These are phyloP conservation scores for Grigorovia jiainica DNA, from an alignment of 805 yeast species.

Conservation along the genomic window DNA sequence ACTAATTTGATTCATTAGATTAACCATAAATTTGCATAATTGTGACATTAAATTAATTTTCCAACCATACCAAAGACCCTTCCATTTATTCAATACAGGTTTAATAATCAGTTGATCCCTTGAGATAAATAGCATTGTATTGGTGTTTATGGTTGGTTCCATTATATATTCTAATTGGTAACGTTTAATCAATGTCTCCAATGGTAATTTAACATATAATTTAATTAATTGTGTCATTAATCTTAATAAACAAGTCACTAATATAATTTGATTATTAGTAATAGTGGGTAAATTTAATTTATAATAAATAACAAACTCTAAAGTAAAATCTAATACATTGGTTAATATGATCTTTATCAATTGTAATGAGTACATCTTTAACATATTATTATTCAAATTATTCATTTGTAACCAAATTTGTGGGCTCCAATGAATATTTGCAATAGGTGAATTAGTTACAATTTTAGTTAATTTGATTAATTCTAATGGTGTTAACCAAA, in stretches of 20 bases:
- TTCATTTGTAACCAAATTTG: background rate
- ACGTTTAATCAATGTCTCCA: conserved; percentile 76
- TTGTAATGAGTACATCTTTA: conserved; percentile 1
- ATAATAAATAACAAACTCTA: conserved; percentile 8
- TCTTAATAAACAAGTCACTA: conserved; percentile 31
- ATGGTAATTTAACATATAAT: conserved; percentile 68
- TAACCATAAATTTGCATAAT: conserved; percentile 75
- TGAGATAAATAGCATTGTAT: background rate
- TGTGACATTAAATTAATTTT: conserved; percentile 72
- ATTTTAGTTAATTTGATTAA: conserved; percentile 70
- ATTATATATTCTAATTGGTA: conserved; percentile 63
- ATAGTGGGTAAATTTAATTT: conserved; percentile 2
- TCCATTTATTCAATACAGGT: conserved; percentile 6
- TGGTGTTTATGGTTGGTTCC: background rate
- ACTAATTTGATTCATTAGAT: conserved; percentile 43
- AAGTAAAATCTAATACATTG: conserved; percentile 6
- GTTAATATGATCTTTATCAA: conserved; percentile 2
- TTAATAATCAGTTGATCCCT: conserved; percentile 4
- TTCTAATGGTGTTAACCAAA: conserved; percentile 71
- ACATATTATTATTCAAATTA: conserved; percentile 1
- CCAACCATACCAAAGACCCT: conserved; percentile 79
- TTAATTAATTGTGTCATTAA: conserved; percentile 57
- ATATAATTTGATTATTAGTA: conserved; percentile 1
- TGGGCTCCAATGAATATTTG: background rate
- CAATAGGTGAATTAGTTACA: conserved; percentile 35